Conservation (phyloP, 768 basidiomycete species). For the Boletus subcaerulescens region DNA sequence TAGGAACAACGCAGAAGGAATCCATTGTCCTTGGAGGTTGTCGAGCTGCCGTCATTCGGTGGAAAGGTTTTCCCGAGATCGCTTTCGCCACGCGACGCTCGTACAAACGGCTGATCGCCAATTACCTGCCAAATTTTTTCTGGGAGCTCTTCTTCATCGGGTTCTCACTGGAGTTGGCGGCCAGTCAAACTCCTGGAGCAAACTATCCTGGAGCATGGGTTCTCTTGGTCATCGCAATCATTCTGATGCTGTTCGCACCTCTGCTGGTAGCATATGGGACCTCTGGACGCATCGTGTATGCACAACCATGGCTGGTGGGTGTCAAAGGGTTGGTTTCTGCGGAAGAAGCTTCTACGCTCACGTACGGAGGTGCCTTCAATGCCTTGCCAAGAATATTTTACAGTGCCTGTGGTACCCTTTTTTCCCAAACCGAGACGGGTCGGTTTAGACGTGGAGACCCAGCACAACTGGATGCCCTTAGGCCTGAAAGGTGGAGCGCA, state of each 20-base stretch:
- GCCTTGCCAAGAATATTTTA: conserved; percentile 14
- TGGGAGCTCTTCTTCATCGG: conserved; percentile 3
- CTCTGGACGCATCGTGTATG: conserved; percentile 14
- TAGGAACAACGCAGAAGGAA: conserved; percentile 19
- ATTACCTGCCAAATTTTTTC: neutral
- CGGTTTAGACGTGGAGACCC: conserved; percentile 18
- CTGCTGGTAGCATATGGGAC: conserved; percentile 10
- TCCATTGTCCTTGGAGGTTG: conserved; percentile 25
- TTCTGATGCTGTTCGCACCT: conserved; percentile 17
- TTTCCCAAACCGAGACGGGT: conserved; percentile 6
- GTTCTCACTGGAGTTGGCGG: neutral
- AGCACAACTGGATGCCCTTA: conserved; percentile 4
- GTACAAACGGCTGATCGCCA: conserved; percentile 4
- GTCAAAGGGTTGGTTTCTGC: conserved; percentile 26
- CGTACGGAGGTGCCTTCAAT: conserved; percentile 12
- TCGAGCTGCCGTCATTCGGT: conserved; percentile 18
- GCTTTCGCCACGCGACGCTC: conserved; percentile 17
- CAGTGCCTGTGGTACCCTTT: conserved; percentile 16
- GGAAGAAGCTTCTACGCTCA: conserved; percentile 13
- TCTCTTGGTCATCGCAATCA: neutral
- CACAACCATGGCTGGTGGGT: conserved; percentile 23
- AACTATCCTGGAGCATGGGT: neutral
- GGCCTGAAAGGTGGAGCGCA: neutral
- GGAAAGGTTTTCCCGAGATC: conserved; percentile 27
- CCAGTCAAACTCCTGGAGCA: too few species aligned